Evolutionary conservation across 73 alveolate genomes (phyloP), one percentile per base, ranked within the genome.

Genomic region (Paramecium octaurelia): DNA sequence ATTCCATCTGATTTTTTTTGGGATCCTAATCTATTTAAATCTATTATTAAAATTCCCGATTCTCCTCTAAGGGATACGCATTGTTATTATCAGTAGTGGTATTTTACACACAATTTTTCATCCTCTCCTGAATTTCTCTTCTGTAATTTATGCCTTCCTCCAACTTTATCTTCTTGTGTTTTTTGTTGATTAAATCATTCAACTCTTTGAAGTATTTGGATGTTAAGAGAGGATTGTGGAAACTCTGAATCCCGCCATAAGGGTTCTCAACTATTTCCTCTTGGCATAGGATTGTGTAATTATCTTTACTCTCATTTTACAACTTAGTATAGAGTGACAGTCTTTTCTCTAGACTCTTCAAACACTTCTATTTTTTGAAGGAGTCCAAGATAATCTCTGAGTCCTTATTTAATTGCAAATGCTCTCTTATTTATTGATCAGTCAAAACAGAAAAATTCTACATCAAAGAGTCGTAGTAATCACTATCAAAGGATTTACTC

Each of bases 351-450:
- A 48, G 24, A 48, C 60, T 48, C 23, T 48, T 48, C n/a, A 48
- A 12, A 48, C 60, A 48, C n/a, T 48, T 48, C 60, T 48, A 6
- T n/a, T 48, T 48, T 12, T 48, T 48, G 9, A 48, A 48, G 3
- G 70, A 80, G 12, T 80, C 91, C 12, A 44, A 46, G 3, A 80
- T 80, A 27, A 27, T 31, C 57, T 80, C 91, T 24, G 91, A 80
- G 16, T 80, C 91, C 57, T 80, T 80, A 36, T 23, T 73, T 29
- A 20, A 70, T 77, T 77, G 24, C 7, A 77, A 20, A 77, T 77
- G 71, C 9, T 77, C 90, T 31, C 48, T 77, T 38, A 77, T 42
- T 44, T 77, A 21, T 44, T 77, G 18, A 27, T 77, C 90, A 38
- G 40, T 77, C 18, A 77, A 42, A 18, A 77, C 90, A 21, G 43